Conservation (phyloP, 148 eudicot species). For the Tetragonia tetragonoides region DNA sequence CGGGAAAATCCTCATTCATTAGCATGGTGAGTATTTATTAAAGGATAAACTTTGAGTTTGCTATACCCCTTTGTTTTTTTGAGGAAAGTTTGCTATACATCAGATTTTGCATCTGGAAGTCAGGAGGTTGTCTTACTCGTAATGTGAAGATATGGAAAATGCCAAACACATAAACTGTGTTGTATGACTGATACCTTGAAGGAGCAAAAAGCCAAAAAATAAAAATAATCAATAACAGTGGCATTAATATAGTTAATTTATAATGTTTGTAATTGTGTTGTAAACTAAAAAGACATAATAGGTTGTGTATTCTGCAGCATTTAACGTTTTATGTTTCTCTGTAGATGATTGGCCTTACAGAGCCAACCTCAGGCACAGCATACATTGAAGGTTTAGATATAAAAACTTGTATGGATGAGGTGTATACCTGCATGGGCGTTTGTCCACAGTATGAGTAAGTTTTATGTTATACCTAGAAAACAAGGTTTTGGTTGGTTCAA, state of each 20-base stretch:
- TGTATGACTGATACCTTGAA: too few relatives aligned
- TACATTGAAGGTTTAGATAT: slow-evolving; percentile 71
- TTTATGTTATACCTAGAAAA: not conserved
- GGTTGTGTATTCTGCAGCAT: not conserved
- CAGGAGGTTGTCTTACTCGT: too few relatives aligned
- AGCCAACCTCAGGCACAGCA: slow-evolving; percentile 77
- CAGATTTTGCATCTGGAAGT: too few relatives aligned
- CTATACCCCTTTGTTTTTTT: too few relatives aligned
- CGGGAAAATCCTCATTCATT: slow-evolving; percentile 91
- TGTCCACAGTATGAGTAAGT: slow-evolving; percentile 92
- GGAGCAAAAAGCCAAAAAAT: too few relatives aligned
- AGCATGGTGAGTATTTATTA: slow-evolving; percentile 49
- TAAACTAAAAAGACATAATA: not conserved
- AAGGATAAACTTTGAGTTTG: not conserved
- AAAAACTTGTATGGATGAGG: slow-evolving; percentile 56
- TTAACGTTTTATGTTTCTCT: not conserved
- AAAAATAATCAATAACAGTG: too few relatives aligned
- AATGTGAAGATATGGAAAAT: too few relatives aligned
- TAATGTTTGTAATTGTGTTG: too few relatives aligned
- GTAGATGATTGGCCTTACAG: slow-evolving; percentile 85
- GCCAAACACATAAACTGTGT: too few relatives aligned
- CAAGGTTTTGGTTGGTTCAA: not conserved
- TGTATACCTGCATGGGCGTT: slow-evolving; percentile 83
- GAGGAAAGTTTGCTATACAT: not conserved
- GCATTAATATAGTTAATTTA: too few relatives aligned